phyloP scores from a whole-genome alignment of 2,329 filamentous ascomycete species.

The Scolecobasidium constrictum region DNA sequence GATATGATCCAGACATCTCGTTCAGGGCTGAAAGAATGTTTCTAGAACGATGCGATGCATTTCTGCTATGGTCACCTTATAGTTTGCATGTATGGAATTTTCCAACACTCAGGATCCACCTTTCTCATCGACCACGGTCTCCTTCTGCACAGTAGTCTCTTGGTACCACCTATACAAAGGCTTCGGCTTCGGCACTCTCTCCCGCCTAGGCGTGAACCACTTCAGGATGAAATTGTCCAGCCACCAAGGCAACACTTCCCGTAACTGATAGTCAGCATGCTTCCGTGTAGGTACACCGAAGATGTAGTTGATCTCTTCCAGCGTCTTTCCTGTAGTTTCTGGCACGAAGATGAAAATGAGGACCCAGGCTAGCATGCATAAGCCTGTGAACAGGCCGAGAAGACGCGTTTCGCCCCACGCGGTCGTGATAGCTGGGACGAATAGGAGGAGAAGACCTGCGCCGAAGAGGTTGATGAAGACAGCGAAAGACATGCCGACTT shows the following conservation, averaged over 20 bases:
- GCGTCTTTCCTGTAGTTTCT: constrained; percentile 19
- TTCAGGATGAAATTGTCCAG: neutral
- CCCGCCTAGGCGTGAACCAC: neutral
- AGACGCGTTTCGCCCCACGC: neutral
- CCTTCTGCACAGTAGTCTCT: too few relatives aligned
- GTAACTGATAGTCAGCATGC: constrained; percentile 13
- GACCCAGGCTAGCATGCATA: constrained; percentile 19
- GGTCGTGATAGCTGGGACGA: neutral
- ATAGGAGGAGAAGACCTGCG: constrained; percentile 14
- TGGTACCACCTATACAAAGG: neutral
- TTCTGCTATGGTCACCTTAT: too few relatives aligned
- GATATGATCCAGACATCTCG: too few relatives aligned
- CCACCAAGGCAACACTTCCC: neutral
- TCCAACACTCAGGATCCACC: too few relatives aligned
- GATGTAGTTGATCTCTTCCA: constrained; percentile 22
- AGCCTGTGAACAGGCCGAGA: constrained; percentile 16
- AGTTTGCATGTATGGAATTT: too few relatives aligned
- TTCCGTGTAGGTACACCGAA: constrained; percentile 15
- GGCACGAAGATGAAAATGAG: constrained; percentile 22
- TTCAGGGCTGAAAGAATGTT: too few relatives aligned
- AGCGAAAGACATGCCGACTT: constrained; percentile 11
- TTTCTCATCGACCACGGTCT: too few relatives aligned
- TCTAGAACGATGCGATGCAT: too few relatives aligned
- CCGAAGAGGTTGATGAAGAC: constrained; percentile 21
- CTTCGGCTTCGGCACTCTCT: neutral